phyloP scores from a whole-genome alignment of 2,329 filamentous ascomycete genomes.

The Didymella glomerata region DNA sequence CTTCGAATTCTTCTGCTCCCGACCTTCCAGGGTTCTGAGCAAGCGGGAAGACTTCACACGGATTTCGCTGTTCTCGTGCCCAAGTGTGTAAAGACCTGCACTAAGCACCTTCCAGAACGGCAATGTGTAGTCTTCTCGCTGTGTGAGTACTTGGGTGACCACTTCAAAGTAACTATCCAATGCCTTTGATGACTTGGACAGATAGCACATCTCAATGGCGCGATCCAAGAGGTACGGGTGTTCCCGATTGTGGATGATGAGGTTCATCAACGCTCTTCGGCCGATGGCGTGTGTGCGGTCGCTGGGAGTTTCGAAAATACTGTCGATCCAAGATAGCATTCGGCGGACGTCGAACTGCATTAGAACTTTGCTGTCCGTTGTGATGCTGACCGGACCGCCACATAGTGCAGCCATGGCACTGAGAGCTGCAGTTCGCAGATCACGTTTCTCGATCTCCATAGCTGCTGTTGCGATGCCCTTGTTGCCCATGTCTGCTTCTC shows the following conservation, averaged over 20 bases:
- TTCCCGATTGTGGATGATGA: constrained; percentile 90
- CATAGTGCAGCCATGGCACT: constrained; percentile 96
- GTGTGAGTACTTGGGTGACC: constrained; percentile 83
- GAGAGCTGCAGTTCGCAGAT: constrained; percentile 86
- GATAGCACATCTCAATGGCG: constrained; percentile 90
- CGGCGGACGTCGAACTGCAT: constrained; percentile 91
- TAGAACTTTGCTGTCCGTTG: constrained; percentile 84
- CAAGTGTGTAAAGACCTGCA: constrained; percentile 88
- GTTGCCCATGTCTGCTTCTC: constrained; percentile 75
- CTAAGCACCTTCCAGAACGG: constrained; percentile 92
- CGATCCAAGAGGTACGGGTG: constrained; percentile 86
- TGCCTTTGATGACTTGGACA: constrained; percentile 80
- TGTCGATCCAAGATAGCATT: constrained; percentile 94
- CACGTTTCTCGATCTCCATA: constrained; percentile 96
- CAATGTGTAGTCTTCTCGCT: constrained; percentile 81
- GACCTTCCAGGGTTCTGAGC: constrained; percentile 81
- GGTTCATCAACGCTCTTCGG: constrained; percentile 83
- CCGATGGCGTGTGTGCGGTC: constrained; percentile 93
- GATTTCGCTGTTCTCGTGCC: constrained; percentile 88
- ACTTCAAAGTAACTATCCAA: constrained; percentile 96
- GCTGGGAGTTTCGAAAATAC: constrained; percentile 90
- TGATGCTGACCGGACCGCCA: constrained; percentile 81
- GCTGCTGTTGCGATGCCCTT: constrained; percentile 82
- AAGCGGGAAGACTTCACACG: constrained; percentile 86
- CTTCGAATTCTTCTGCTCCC: constrained; percentile 85